phyloP scores from a whole-genome alignment of 345 rosid species.

The Zanthoxylum bungeanum region DNA sequence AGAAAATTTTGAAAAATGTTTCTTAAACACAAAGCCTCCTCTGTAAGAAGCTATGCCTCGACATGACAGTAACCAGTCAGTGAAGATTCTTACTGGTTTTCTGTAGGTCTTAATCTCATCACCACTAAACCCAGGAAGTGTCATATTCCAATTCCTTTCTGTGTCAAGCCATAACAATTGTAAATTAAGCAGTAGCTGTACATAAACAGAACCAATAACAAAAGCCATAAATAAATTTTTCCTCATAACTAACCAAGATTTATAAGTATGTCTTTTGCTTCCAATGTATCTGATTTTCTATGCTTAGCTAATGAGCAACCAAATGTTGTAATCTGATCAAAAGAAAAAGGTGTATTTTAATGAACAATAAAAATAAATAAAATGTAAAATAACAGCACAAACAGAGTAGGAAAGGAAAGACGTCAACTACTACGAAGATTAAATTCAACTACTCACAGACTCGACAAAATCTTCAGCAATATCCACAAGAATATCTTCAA shows the following conservation, averaged over 20 bases:
- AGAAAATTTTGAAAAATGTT: neutral
- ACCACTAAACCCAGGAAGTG: conserved; percentile 82
- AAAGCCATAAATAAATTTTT: conserved; percentile 2
- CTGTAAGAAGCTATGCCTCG: no score
- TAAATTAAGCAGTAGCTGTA: conserved; percentile 11
- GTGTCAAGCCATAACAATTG: conserved; percentile 25
- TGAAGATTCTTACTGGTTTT: conserved; percentile 57
- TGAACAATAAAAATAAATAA: neutral
- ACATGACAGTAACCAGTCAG: conserved; percentile 7
- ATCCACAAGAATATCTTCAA: conserved; percentile 88
- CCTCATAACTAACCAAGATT: conserved; percentile 76
- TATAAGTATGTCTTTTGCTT: conserved; percentile 92
- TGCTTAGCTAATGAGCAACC: conserved; percentile 98
- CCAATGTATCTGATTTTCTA: conserved; percentile 85
- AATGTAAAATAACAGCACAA: neutral
- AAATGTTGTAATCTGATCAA: conserved; percentile 76
- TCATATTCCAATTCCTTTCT: conserved; percentile 94
- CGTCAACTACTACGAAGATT: neutral
- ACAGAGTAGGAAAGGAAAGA: neutral
- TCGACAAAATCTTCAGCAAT: conserved; percentile 98
- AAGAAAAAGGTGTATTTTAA: neutral
- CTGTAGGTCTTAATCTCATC: conserved; percentile 88
- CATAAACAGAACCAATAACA: conserved; percentile 5
- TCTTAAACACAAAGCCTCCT: neutral
- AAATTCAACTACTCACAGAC: conserved; percentile 57